These are phyloP conservation scores for Coemansia sp. DNA, from an alignment of 192 early-diverging fungal genomes.

Conservation along the genomic window DNA sequence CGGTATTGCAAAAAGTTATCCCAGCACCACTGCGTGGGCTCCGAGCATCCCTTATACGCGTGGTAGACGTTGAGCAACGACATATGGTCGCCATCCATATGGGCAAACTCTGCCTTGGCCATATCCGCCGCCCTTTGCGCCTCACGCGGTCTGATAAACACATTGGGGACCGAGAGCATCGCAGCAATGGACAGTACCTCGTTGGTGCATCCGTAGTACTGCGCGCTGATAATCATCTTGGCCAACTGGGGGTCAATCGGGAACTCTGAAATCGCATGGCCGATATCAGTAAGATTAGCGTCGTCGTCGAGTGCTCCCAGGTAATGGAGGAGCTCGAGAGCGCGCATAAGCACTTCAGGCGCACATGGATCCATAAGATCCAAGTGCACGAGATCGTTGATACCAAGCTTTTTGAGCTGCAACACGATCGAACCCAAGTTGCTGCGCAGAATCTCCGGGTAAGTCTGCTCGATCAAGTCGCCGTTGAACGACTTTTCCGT, in stretches of 20 bases:
- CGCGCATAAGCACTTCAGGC: slow-evolving; percentile 97
- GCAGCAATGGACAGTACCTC: slow-evolving; percentile 95
- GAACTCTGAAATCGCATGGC: slow-evolving; percentile 92
- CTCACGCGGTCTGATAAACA: slow-evolving; percentile 92
- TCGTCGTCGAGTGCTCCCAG: slow-evolving; percentile 94
- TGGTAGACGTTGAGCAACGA: slow-evolving; percentile 98
- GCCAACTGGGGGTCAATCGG: slow-evolving; percentile 96
- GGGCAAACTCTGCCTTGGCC: slow-evolving; percentile 92
- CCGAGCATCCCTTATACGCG: slow-evolving; percentile 68
- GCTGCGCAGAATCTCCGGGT: slow-evolving; percentile 97
- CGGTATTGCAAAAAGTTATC: slow-evolving; percentile 92
- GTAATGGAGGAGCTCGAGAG: slow-evolving; percentile 94
- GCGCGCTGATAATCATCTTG: slow-evolving; percentile 89
- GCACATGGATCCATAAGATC: slow-evolving; percentile 99
- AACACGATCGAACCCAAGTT: slow-evolving; percentile 96
- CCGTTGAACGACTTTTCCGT: slow-evolving; percentile 95
- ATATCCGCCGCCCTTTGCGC: slow-evolving; percentile 84
- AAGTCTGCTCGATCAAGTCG: slow-evolving; percentile 95
- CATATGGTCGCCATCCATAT: slow-evolving; percentile 94
- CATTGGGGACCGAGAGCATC: slow-evolving; percentile 87
- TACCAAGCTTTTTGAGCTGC: slow-evolving; percentile 96
- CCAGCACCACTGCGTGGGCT: slow-evolving; percentile 88
- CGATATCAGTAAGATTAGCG: slow-evolving; percentile 85
- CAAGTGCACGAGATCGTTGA: slow-evolving; percentile 98
- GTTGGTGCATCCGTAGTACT: slow-evolving; percentile 85